Conservation (phyloP, 148 eudicot species). For the Vaccinium vitisidaea region DNA sequence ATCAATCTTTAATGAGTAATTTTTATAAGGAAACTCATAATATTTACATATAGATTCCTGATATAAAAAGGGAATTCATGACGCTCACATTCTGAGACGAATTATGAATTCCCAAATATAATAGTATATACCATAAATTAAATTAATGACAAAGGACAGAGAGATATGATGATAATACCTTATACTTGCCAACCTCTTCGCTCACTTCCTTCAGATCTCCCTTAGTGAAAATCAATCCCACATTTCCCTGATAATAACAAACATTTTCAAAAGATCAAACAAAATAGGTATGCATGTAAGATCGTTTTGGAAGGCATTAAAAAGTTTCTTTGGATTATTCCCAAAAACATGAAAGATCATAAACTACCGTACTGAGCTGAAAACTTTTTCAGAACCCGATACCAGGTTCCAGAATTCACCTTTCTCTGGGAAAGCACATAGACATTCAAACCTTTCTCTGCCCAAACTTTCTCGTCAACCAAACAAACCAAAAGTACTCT, state of each 20-base stretch:
- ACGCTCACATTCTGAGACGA: not conserved
- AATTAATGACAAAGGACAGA: not conserved
- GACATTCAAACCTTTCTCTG: not conserved
- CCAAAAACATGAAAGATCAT: not conserved
- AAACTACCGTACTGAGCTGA: not conserved
- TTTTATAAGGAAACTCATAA: not conserved
- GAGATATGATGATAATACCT: constrained; percentile 20
- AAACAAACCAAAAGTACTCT: constrained; percentile 14
- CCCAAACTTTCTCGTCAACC: not conserved
- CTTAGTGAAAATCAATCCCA: constrained; percentile 48
- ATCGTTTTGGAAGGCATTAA: not conserved
- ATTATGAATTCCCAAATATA: not conserved
- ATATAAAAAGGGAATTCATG: not conserved
- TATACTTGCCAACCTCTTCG: constrained; percentile 47
- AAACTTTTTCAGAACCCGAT: not conserved
- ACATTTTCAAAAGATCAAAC: not conserved
- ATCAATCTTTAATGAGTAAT: not conserved
- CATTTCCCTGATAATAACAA: constrained; percentile 30
- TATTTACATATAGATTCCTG: no score
- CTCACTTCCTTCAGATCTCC: constrained; percentile 51
- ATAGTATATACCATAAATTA: no score
- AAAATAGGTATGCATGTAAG: not conserved
- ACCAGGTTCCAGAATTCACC: no score
- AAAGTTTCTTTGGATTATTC: not conserved
- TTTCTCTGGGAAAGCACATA: not conserved